phyloP scores from a whole-genome alignment of 768 basidiomycete species.

The Boletus patriciae region DNA sequence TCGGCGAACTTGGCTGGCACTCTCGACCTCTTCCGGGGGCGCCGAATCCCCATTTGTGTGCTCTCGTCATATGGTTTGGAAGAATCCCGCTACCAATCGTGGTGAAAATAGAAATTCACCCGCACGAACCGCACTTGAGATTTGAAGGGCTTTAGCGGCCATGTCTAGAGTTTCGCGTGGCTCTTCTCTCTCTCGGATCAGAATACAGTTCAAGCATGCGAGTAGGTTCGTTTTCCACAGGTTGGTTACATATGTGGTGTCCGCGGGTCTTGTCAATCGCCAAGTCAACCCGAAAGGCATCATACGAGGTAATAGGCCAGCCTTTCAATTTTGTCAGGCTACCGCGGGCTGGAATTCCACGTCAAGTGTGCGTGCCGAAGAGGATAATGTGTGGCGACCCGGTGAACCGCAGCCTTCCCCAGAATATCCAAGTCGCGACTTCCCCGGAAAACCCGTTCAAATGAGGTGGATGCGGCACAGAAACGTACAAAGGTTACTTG shows the following conservation, averaged over 20 bases:
- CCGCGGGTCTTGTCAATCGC: constrained; percentile 26
- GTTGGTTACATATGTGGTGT: constrained; percentile 19
- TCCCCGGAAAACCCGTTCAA: constrained; percentile 10
- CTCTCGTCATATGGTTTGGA: constrained; percentile 22
- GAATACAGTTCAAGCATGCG: constrained; percentile 10
- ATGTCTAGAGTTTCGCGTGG: constrained; percentile 24
- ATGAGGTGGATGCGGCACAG: constrained; percentile 20
- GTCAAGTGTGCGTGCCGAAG: constrained; percentile 22
- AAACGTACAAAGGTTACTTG: constrained; percentile 23
- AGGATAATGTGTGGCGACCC: constrained; percentile 15
- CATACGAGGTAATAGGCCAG: constrained; percentile 20
- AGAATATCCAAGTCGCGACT: constrained; percentile 10
- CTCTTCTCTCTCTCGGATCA: constrained; percentile 22
- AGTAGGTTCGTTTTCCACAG: constrained; percentile 1
- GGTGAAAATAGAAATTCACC: constrained; percentile 21
- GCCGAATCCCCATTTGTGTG: constrained; percentile 29
- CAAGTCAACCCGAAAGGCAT: constrained; percentile 25
- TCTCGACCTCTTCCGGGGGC: constrained; percentile 4
- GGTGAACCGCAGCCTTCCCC: constrained; percentile 9
- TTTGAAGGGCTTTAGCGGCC: constrained; percentile 21
- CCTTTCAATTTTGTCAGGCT: constrained; percentile 8
- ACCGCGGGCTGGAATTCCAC: constrained; percentile 20
- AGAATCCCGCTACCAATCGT: constrained; percentile 22
- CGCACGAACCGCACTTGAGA: constrained; percentile 28
- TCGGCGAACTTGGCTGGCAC: constrained; percentile 23